phyloP scores from a whole-genome alignment of 2,329 filamentous ascomycete genomes.

The Fusarium sp. region DNA sequence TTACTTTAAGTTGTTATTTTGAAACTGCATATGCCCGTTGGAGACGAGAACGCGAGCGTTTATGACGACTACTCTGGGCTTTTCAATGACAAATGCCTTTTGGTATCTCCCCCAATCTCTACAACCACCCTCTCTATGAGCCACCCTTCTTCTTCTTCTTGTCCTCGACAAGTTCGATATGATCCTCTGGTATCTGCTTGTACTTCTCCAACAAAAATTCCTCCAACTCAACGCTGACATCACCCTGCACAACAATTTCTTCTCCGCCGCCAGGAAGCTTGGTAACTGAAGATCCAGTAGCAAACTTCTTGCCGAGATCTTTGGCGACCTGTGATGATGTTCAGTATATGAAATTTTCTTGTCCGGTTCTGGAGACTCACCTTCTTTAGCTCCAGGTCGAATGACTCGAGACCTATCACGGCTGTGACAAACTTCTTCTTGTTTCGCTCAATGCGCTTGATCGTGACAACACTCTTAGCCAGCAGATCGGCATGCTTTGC shows the following conservation, averaged over 20 bases:
- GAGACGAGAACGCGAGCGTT: conserved; percentile 42
- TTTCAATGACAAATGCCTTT: conserved; percentile 42
- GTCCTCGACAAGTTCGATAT: conserved; percentile 94
- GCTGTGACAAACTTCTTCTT: conserved; percentile 98
- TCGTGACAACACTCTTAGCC: conserved; percentile 85
- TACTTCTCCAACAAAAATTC: conserved; percentile 94
- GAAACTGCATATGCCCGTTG: conserved; percentile 30
- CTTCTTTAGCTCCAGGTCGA: conserved; percentile 95
- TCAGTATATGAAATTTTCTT: conserved; percentile 28
- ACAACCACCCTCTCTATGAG: conserved; percentile 49
- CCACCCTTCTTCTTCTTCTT: conserved; percentile 83
- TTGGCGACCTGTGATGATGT: conserved; percentile 75
- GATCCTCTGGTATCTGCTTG: conserved; percentile 91
- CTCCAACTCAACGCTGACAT: conserved; percentile 93
- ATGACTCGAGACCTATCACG: conserved; percentile 90
- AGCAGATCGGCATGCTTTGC: conserved; percentile 86
- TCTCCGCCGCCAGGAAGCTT: conserved; percentile 89
- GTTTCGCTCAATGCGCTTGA: conserved; percentile 98
- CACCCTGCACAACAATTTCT: conserved; percentile 98
- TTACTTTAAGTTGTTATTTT: conserved; percentile 27
- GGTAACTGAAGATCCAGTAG: conserved; percentile 92
- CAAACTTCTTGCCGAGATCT: conserved; percentile 98
- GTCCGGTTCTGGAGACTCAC: conserved; percentile 49
- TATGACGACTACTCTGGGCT: conserved; percentile 33
- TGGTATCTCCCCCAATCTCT: conserved; percentile 27